These are phyloP conservation scores for Thielaviopsis populi DNA, from an alignment of 2,329 filamentous ascomycete species.

Conservation along the genomic window DNA sequence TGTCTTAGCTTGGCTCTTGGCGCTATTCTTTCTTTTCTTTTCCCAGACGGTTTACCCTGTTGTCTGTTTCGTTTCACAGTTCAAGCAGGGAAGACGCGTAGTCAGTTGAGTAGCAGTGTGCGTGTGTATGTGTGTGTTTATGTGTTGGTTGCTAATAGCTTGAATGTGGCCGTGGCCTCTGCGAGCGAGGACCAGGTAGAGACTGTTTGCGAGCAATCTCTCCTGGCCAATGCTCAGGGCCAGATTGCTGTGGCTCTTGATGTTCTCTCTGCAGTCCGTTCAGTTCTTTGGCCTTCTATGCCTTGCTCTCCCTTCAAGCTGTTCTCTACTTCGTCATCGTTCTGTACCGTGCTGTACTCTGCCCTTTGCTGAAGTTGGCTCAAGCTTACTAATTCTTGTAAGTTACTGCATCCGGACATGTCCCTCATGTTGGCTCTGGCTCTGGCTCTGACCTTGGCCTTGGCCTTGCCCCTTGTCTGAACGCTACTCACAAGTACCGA, in stretches of 20 bases:
- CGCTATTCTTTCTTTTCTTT: background rate
- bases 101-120: background rate
- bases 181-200: background rate
- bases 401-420: conserved; percentile 3
- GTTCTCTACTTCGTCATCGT: background rate
- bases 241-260: background rate
- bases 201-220: background rate
- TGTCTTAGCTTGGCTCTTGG: background rate
- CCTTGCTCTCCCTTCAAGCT: background rate
- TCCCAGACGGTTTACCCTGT: background rate
- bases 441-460: background rate
- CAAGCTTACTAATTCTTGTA: conserved; percentile 4
- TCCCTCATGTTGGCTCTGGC: background rate
- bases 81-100: background rate
- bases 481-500: background rate
- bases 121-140: background rate
- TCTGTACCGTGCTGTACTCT: too few species aligned
- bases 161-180: background rate
- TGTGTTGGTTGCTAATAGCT: background rate
- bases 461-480: background rate
- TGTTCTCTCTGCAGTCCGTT: background rate
- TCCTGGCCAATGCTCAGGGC: background rate
- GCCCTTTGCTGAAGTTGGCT: background rate
- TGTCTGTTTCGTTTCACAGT: conserved; percentile 4
- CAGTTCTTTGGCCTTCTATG: background rate